Base-by-base conservation (phyloP, 768 basidiomycete species). In the Collybia sordida region DNA sequence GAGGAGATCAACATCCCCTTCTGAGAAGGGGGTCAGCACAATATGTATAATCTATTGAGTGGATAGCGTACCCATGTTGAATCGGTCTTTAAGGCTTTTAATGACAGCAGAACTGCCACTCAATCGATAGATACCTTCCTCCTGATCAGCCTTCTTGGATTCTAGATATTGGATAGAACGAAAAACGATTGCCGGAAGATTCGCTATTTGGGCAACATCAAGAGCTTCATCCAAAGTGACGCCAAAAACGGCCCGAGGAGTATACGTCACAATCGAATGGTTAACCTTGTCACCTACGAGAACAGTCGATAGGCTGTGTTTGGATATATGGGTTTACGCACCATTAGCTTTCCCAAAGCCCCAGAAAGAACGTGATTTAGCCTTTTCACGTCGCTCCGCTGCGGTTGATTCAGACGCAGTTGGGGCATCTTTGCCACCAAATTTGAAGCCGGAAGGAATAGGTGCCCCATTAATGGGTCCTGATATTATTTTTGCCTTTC, bases 51-150 rank as follows among this genome's bases (percentile, higher is more conserved):
- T 31, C n/a, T 45, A 55, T 47, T 51, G 36, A 53, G 47, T 28
- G 38, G 24, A 38, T 36, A 2, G 71, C 85, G 54, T 59, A 93
- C 93, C 93, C 53, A 74, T 65, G 63, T 99, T 98, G 72, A 98
- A 99, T 52, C 86, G 82, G 64, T 98, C 97, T 63, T 88, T 93
- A 38, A 99, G 74, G 45, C 75, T 82, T 73, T 97, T 97, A 74
- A 98, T 94, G 50, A 96, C 93, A 27, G 93, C 90, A 55, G 93
- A 91, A 65, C 92, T 94, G 19, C 95, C 95, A 63, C 90, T 94
- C 52, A 99, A 72, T 51, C 97, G 85, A 71, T 98, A 99, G 52
- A 99, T 96, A 27, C 97, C 97, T 69, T 99, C 97, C 63, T 99
- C 97, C 57, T 90, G 85, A 53, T 98, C 92, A 18, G 97, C 96